Evolutionary conservation across 305 asterid genomes (phyloP), one percentile per base, ranked within the genome.

Genomic region (Fraxinus angustifolia): DNA sequence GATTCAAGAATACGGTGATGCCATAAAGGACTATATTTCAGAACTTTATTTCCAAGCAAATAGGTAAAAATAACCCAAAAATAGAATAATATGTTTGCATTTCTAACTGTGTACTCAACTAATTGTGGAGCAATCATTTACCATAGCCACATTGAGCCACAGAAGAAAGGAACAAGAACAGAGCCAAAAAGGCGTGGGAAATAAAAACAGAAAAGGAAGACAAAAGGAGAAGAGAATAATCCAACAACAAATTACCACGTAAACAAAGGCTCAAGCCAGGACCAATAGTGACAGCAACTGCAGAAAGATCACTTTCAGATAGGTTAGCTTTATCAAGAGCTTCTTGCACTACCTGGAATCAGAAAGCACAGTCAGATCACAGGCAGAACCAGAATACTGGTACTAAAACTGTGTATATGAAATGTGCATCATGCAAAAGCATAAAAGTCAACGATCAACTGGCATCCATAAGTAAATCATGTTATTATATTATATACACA

Each of bases 221-320:
- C 10, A 56, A 6, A 53, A 56, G 33, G 56, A 76, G 48, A 68
- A 78, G 19, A 42, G 67, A 72, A 65, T 53, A 79, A 28, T 45
- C 23, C 45, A 26, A 79, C 28, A 74, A 42, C 50, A 76, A 67
- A 36, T 86, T 91, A 96, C 99, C 97, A 68, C 98, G 98, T 77
- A 96, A 87, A 87, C 99, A 96, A 82, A 96, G 98, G 90, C 99
- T 92, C 85, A 96, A 90, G 78, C 99, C 99, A 68, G 99, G 99
- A 90, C 99, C 98, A 85, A 96, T 96, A 16, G 98, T 96, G 83
- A 96, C 99, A 71, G 99, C 99, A 83, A 94, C 95, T 79, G 99
- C 99, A 89, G 97, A 92, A 86, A 96, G 97, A 89, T 94, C 97
- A 68, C 81, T 93, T 88, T 90, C 99, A 1, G 91, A 84, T 79